Evolutionary conservation across 768 basidiomycete genomes (phyloP).

Genomic region (Suillus discolor): DNA sequence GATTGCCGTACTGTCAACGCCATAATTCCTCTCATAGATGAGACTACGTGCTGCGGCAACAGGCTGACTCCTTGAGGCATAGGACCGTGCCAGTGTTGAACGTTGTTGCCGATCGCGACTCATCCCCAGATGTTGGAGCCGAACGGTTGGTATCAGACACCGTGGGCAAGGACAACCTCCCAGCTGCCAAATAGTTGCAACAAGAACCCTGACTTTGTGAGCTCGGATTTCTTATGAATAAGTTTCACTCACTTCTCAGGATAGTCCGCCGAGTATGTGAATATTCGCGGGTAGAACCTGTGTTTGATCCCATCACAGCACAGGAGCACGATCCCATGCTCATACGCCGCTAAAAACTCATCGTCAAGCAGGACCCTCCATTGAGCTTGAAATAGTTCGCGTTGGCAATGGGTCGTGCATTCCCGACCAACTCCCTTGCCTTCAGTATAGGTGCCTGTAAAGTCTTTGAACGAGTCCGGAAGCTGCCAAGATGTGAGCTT

Average conservation of each 20-base stretch:
- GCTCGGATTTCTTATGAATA: background rate
- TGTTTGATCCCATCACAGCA: constrained; percentile 16
- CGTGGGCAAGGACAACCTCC: constrained; percentile 24
- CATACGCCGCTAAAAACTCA: constrained; percentile 16
- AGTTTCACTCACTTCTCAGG: background rate
- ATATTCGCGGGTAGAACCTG: constrained; percentile 18
- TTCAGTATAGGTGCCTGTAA: background rate
- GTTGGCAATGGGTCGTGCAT: background rate
- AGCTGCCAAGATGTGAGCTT: background rate
- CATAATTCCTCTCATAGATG: no score
- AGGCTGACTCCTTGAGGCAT: no score
- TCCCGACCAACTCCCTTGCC: no score
- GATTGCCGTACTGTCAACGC: no score
- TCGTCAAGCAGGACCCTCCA: background rate
- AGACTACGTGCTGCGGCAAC: no score
- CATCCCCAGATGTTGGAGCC: no score
- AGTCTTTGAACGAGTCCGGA: constrained; percentile 15
- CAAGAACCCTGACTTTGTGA: constrained; percentile 18
- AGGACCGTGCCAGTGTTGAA: no score
- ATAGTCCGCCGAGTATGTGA: constrained; percentile 23
- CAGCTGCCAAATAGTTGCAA: constrained; percentile 18
- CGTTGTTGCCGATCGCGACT: no score
- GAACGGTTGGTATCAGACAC: constrained; percentile 17
- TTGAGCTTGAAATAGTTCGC: no score
- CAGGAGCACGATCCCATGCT: constrained; percentile 19